phyloP scores from a whole-genome alignment of 106 monocot genomes.

The Dioscorea zingiberensis region DNA sequence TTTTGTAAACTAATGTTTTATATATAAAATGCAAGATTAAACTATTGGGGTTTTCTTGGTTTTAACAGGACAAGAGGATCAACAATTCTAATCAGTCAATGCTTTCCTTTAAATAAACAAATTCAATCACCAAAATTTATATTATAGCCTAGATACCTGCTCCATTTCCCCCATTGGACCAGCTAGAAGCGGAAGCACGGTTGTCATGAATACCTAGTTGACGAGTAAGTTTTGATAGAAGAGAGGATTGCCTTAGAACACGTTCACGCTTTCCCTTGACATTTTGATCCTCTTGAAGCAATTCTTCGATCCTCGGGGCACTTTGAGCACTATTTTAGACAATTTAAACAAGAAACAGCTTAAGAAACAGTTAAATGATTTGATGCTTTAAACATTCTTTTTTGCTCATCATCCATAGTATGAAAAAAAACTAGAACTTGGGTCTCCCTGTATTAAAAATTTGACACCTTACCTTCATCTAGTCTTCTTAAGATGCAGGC shows the following conservation, averaged over 20 bases:
- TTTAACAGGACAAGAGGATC: background rate
- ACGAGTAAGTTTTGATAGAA: slow-evolving; percentile 89
- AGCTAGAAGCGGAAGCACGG: slow-evolving; percentile 44
- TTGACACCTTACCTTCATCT: too few species aligned
- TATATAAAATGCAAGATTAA: too few species aligned
- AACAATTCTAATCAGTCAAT: background rate
- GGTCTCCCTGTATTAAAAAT: background rate
- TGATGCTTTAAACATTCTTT: background rate
- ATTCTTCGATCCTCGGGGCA: slow-evolving; percentile 71
- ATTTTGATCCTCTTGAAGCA: slow-evolving; percentile 88
- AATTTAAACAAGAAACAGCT: slow-evolving; percentile 4
- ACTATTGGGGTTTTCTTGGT: too few species aligned
- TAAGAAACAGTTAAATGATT: background rate
- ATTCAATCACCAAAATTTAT: background rate
- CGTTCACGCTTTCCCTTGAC: slow-evolving; percentile 67
- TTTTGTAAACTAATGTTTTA: too few species aligned
- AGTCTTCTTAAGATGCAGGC: background rate
- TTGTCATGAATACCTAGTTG: slow-evolving; percentile 86
- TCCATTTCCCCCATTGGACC: slow-evolving; percentile 45
- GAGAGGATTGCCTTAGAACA: slow-evolving; percentile 67
- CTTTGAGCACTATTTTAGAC: slow-evolving; percentile 58
- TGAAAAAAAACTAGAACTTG: background rate
- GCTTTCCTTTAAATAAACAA: background rate
- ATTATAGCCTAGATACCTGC: slow-evolving; percentile 29
- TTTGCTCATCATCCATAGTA: background rate